phyloP scores from a whole-genome alignment of 1,139 yeast genomes.

The Magnusiomyces starmeri region DNA sequence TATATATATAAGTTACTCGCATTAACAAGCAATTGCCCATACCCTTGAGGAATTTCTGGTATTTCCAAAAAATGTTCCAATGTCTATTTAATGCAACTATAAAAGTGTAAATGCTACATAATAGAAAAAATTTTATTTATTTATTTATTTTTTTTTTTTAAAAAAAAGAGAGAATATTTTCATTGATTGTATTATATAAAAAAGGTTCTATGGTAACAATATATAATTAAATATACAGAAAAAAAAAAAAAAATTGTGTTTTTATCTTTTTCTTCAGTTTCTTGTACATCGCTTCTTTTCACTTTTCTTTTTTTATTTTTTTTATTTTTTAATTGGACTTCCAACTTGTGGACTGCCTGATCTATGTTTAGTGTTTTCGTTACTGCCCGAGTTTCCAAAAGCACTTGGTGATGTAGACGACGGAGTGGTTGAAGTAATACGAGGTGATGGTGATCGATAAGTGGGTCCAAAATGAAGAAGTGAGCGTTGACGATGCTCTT shows the following conservation, averaged over 20 bases:
- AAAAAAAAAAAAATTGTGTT: not conserved
- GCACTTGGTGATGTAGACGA: not conserved
- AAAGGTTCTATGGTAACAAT: not conserved
- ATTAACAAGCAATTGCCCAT: too few species aligned
- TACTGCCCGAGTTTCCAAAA: not conserved
- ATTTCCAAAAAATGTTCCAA: too few species aligned
- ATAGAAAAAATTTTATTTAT: too few species aligned
- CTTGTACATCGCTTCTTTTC: not conserved
- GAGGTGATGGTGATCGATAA: not conserved
- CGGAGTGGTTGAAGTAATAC: not conserved
- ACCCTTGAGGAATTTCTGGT: too few species aligned
- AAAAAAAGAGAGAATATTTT: not conserved
- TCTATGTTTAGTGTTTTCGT: not conserved
- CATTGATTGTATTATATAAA: not conserved
- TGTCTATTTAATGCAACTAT: too few species aligned
- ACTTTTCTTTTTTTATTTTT: not conserved
- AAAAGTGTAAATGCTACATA: too few species aligned
- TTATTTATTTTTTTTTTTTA: not conserved
- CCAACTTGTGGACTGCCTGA: not conserved
- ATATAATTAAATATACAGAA: too few species aligned
- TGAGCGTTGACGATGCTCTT: not conserved
- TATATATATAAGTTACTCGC: too few species aligned
- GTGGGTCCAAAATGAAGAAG: not conserved
- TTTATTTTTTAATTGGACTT: not conserved
- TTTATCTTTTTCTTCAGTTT: not conserved